Evolutionary conservation across 2,329 filamentous ascomycete genomes (phyloP).

Genomic region (Fusarium redolens): DNA sequence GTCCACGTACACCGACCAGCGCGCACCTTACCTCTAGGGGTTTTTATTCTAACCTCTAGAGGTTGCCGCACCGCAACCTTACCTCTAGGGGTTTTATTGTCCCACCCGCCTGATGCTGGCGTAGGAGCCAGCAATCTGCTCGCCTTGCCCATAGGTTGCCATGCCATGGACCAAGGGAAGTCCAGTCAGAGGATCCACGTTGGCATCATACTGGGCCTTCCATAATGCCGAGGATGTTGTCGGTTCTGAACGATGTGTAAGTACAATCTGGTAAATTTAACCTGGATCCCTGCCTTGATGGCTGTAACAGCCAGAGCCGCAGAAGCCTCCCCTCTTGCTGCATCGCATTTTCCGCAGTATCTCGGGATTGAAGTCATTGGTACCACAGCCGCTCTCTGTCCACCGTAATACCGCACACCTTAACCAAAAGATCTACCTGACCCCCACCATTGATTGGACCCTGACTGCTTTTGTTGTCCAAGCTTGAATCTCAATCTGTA

Average conservation of each 20-base stretch:
- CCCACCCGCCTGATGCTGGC: slow-evolving; percentile 45
- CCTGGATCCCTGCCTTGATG: slow-evolving; percentile 36
- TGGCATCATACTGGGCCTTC: slow-evolving; percentile 39
- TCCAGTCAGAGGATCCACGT: slow-evolving; percentile 45
- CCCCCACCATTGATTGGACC: slow-evolving; percentile 33
- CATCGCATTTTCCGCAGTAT: slow-evolving; percentile 31
- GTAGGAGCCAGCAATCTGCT: slow-evolving; percentile 36
- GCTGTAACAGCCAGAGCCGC: slow-evolving; percentile 44
- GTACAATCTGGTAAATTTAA: slow-evolving; percentile 16
- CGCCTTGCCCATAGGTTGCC: slow-evolving; percentile 39
- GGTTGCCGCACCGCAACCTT: slow-evolving; percentile 44
- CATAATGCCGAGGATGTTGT: slow-evolving; percentile 46
- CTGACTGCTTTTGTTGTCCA: slow-evolving; percentile 23
- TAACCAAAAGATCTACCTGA: slow-evolving; percentile 25
- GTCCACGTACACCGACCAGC: slow-evolving; percentile 43
- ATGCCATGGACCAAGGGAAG: slow-evolving; percentile 47
- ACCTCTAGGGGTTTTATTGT: slow-evolving; percentile 44
- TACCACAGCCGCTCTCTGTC: slow-evolving; percentile 16
- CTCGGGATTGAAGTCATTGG: slow-evolving; percentile 28
- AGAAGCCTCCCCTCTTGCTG: slow-evolving; percentile 30
- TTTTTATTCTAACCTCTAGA: slow-evolving; percentile 44
- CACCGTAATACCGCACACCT: slow-evolving; percentile 19
- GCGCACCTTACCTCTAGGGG: slow-evolving; percentile 44
- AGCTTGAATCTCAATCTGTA: slow-evolving; percentile 34
- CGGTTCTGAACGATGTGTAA: slow-evolving; percentile 16